Evolutionary conservation across 163 green algal species (phyloP).

Genomic region (Chlorella variabilis): DNA sequence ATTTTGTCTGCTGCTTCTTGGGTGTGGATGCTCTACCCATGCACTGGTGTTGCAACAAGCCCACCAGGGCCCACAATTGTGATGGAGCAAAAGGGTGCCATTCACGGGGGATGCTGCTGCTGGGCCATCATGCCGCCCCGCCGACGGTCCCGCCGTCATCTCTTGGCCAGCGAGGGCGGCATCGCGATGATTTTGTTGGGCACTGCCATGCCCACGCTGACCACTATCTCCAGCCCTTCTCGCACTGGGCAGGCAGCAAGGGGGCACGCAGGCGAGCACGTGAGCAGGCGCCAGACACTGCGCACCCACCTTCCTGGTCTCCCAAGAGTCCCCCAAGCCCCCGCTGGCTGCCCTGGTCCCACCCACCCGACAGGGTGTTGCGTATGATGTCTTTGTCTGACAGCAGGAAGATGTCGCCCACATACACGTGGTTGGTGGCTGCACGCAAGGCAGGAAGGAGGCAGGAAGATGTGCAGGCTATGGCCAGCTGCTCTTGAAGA

Average conservation of each 20-base stretch:
- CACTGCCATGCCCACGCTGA: conserved; percentile 90
- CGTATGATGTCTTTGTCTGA: conserved; percentile 85
- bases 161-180: not conserved
- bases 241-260: conserved; percentile 56
- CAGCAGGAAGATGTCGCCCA: conserved; percentile 94
- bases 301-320: not conserved
- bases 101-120: no score
- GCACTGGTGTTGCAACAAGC: no score
- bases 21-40: no score
- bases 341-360: no score
- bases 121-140: not conserved
- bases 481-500: no score
- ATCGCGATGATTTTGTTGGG: conserved; percentile 53
- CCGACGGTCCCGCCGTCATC: not conserved
- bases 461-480: no score
- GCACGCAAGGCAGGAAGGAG: no score
- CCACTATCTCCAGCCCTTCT: conserved; percentile 90
- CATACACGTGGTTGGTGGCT: conserved; percentile 72
- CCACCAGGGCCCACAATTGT: no score
- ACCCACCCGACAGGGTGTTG: conserved; percentile 74
- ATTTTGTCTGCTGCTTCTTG: no score
- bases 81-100: no score
- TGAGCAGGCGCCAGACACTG: no score
- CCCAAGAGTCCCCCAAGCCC: not conserved
- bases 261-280: not conserved